These are phyloP conservation scores for Gillenia trifoliata DNA, from an alignment of 306 rosid species.

Conservation along the genomic window DNA sequence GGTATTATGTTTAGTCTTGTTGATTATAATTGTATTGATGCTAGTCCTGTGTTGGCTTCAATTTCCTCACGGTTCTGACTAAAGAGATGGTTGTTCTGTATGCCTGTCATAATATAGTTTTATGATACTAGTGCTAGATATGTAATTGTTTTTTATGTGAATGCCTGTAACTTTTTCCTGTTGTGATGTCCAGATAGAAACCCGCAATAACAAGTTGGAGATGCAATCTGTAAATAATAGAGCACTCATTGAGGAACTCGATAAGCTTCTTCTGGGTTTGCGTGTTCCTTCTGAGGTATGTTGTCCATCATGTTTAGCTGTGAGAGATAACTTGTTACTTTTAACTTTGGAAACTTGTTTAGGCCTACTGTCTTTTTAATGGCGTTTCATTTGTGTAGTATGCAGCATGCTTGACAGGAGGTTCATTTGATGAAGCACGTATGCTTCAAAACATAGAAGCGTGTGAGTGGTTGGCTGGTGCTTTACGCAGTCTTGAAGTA, in stretches of 20 bases:
- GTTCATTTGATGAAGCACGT: constrained; percentile 65
- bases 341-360: constrained; percentile 16
- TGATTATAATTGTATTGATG: neutral
- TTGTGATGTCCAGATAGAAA: constrained; percentile 74
- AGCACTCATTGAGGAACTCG: constrained; percentile 79
- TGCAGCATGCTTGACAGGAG: constrained; percentile 79
- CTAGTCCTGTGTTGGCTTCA: neutral
- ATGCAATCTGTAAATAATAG: constrained; percentile 80
- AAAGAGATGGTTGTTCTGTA: neutral
- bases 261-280: constrained; percentile 76
- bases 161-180: constrained; percentile 10
- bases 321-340: constrained; percentile 8
- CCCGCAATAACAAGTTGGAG: constrained; percentile 87
- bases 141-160: constrained; percentile 1
- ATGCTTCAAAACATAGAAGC: constrained; percentile 84
- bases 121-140: neutral
- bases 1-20: neutral
- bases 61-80: neutral
- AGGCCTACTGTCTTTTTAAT: constrained; percentile 22
- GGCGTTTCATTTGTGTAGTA: constrained; percentile 54
- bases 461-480: constrained; percentile 81
- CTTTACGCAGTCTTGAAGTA: constrained; percentile 60
- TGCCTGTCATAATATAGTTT: neutral
- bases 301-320: constrained; percentile 10
- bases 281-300: constrained; percentile 82